Evolutionary conservation across 306 rosid species (phyloP).

Genomic region (Vachellia pachyceras): DNA sequence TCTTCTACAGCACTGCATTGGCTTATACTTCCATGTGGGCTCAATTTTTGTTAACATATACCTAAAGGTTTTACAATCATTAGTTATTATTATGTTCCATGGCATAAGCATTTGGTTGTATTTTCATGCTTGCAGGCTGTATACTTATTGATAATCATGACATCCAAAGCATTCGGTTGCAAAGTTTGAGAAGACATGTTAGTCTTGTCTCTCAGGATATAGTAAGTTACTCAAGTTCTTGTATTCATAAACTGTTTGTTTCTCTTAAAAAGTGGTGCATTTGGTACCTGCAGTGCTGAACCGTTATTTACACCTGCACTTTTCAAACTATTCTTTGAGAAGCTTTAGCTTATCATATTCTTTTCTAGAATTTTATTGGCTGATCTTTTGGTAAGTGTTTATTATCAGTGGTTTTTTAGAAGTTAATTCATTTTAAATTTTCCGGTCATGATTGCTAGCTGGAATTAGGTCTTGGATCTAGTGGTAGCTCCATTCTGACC

Average conservation of each 20-base stretch:
- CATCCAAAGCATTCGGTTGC: conserved; percentile 57
- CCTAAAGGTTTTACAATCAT: conserved; percentile 20
- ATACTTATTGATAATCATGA: conserved; percentile 69
- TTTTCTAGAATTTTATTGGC: not conserved
- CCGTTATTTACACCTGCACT: conserved; percentile 12
- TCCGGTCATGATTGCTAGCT: conserved; percentile 24
- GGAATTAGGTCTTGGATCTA: not conserved
- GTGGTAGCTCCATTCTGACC: not conserved
- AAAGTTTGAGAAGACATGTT: conserved; percentile 76
- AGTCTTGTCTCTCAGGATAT: conserved; percentile 90
- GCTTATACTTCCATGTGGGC: conserved; percentile 21
- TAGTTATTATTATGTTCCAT: not conserved
- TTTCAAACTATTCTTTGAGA: not conserved
- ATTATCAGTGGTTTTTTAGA: not conserved
- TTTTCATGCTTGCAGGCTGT: conserved; percentile 57
- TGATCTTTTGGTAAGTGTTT: not conserved
- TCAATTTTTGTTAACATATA: not conserved
- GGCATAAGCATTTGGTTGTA: conserved; percentile 3
- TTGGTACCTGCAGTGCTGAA: not conserved
- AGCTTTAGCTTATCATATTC: conserved; percentile 16
- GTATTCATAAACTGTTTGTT: conserved; percentile 12
- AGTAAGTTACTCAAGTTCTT: conserved; percentile 53
- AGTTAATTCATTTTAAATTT: conserved; percentile 1
- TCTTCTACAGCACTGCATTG: not conserved
- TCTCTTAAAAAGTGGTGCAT: not conserved